Conservation (phyloP, 805 yeast genomes). For the Jamesozyma jinghongensis region DNA sequence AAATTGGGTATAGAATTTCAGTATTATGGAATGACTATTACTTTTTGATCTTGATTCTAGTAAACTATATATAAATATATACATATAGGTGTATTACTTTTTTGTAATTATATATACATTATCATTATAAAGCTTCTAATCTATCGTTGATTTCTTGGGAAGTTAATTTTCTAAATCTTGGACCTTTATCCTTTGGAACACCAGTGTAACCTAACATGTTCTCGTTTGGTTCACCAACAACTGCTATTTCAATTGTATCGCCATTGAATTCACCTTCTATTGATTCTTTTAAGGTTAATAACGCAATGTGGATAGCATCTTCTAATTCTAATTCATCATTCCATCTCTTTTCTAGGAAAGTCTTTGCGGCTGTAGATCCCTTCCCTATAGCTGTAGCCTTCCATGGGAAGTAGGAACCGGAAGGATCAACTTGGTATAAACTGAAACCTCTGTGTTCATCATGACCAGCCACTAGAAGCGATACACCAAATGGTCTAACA, state of each 20-base stretch:
- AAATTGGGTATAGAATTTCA: no score
- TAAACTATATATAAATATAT: neutral
- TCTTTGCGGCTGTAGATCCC: constrained; percentile 92
- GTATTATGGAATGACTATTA: no score
- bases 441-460: constrained; percentile 69
- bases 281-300: constrained; percentile 87
- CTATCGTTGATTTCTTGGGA: constrained; percentile 94
- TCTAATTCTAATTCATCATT: constrained; percentile 93
- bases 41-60: constrained; percentile 14
- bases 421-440: constrained; percentile 94
- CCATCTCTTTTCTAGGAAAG: constrained; percentile 97
- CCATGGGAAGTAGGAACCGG: constrained; percentile 98
- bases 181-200: constrained; percentile 68
- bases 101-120: neutral
- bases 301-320: constrained; percentile 95
- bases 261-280: constrained; percentile 98
- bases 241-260: constrained; percentile 85
- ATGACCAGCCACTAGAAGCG: constrained; percentile 86
- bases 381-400: constrained; percentile 98
- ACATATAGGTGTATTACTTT: constrained; percentile 1
- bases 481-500: constrained; percentile 97
- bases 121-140: constrained; percentile 67
- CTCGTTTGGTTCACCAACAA: constrained; percentile 77
- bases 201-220: constrained; percentile 80
- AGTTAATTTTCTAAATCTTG: constrained; percentile 75